These are phyloP conservation scores for Nicotiana knightiana DNA, from an alignment of 257 asterid species.

Conservation along the genomic window DNA sequence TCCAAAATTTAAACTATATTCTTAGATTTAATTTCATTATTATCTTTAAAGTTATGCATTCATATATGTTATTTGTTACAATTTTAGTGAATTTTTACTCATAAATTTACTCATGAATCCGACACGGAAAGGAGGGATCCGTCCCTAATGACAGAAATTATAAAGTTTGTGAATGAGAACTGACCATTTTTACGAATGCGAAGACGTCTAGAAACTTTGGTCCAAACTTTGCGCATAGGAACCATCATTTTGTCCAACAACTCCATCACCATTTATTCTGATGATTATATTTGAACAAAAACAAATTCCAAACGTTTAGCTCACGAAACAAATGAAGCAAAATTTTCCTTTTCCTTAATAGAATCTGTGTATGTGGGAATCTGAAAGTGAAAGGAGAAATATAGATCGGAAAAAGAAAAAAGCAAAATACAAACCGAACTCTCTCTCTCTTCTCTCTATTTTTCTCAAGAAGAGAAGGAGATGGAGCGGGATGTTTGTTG, in stretches of 20 bases:
- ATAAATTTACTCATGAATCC: too few relatives aligned
- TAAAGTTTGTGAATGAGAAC: not conserved
- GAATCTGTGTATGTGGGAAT: not conserved
- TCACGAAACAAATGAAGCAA: not conserved
- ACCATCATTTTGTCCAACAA: constrained; percentile 39
- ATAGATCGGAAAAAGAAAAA: not conserved
- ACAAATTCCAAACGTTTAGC: too few relatives aligned
- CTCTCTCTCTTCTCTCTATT: not conserved
- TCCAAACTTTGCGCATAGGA: constrained; percentile 50
- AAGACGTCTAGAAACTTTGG: constrained; percentile 35
- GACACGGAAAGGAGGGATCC: too few relatives aligned
- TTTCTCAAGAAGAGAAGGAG: not conserved
- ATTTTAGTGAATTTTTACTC: too few relatives aligned
- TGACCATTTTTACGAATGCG: constrained; percentile 42
- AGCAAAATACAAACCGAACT: not conserved
- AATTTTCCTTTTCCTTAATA: not conserved
- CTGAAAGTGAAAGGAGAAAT: not conserved
- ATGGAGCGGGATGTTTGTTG: not conserved
- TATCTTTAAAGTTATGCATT: too few relatives aligned
- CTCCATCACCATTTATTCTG: constrained; percentile 8
- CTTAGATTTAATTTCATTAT: too few relatives aligned
- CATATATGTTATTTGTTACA: too few relatives aligned
- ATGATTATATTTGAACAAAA: constrained; percentile 17
- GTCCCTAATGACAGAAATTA: not conserved
- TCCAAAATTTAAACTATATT: too few relatives aligned